These are phyloP conservation scores for Larix kaempferi DNA, from an alignment of 75 land plant genomes.

Conservation along the genomic window DNA sequence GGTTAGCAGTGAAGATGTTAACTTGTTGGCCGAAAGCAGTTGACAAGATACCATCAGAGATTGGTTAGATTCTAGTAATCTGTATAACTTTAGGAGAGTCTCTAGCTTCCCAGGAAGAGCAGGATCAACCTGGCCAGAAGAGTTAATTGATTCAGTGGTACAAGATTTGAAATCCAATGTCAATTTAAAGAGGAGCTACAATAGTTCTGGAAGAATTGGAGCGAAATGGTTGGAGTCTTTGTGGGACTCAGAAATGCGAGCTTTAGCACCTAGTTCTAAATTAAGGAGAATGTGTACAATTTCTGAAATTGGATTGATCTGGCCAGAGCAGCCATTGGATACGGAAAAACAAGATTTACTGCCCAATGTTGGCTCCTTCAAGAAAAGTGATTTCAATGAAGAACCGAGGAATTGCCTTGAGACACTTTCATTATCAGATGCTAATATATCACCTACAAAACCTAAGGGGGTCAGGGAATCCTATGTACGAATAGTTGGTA, in stretches of 20 bases:
- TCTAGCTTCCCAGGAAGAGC: conserved; percentile 20
- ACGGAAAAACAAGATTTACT: conserved; percentile 27
- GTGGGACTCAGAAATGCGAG: conserved; percentile 10
- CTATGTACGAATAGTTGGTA: conserved; percentile 81
- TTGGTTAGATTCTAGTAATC: not conserved
- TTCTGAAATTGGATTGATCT: conserved; percentile 54
- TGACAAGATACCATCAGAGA: conserved; percentile 9
- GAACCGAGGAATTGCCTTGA: conserved; percentile 15
- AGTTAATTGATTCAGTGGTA: conserved; percentile 30
- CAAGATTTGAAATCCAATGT: conserved; percentile 17
- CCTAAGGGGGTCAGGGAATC: conserved; percentile 25
- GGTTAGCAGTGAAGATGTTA: conserved; percentile 38
- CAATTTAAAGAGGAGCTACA: conserved; percentile 39
- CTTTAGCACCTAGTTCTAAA: conserved; percentile 11
- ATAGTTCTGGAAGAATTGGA: conserved; percentile 38
- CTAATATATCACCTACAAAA: conserved; percentile 27
- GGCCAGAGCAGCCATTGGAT: conserved; percentile 70
- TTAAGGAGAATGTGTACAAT: conserved; percentile 39
- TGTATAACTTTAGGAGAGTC: conserved; percentile 16
- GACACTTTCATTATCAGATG: conserved; percentile 14
- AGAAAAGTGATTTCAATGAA: conserved; percentile 16
- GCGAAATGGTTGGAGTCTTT: conserved; percentile 10
- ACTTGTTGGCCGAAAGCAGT: conserved; percentile 31
- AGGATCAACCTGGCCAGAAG: conserved; percentile 50
- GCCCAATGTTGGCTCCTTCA: conserved; percentile 35